Percentiles rank a stretch among this genome's conserved stretches.
These are phyloP conservation scores for Thalassiosira allenii DNA, from an alignment of 352 stramenopile genomes.

Conservation along the genomic window DNA sequence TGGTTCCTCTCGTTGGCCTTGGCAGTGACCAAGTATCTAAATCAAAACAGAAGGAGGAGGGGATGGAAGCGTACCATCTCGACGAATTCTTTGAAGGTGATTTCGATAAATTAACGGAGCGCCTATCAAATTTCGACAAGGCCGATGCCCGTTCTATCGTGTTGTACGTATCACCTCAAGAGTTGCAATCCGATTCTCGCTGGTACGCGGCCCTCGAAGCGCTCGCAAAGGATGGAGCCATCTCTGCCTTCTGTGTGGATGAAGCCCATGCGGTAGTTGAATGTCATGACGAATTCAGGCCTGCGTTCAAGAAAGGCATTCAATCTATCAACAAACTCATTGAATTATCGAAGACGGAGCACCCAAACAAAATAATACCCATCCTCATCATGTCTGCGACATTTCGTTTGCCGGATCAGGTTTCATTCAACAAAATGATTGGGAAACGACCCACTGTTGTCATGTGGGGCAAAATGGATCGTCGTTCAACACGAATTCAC, in stretches of 20 bases:
- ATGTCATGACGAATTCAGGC: conserved; percentile 14
- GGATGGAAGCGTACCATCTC: conserved; percentile 30
- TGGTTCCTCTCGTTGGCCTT: conserved; percentile 16
- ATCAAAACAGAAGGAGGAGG: not conserved
- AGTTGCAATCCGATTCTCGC: not conserved
- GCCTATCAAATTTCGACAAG: not conserved
- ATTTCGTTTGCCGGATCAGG: conserved; percentile 13
- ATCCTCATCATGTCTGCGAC: conserved; percentile 36
- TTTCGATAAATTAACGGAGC: not conserved
- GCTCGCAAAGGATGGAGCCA: not conserved
- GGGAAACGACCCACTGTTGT: not conserved
- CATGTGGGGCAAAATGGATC: conserved; percentile 11
- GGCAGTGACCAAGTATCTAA: conserved; percentile 22
- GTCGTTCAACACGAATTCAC: not conserved
- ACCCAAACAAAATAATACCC: conserved; percentile 4
- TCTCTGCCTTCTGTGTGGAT: conserved; percentile 11
- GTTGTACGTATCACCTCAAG: conserved; percentile 32
- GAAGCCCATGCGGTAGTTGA: conserved; percentile 22
- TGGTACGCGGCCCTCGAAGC: conserved; percentile 5
- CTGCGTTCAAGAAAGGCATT: conserved; percentile 14
- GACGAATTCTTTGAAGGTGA: conserved; percentile 21
- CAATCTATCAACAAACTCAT: not conserved
- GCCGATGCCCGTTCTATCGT: conserved; percentile 10
- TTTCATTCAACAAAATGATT: conserved; percentile 6
- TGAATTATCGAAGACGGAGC: not conserved